These are phyloP conservation scores for Fonsecaea pedrosoi DNA, from an alignment of 2,329 filamentous ascomycete species.

Conservation along the genomic window DNA sequence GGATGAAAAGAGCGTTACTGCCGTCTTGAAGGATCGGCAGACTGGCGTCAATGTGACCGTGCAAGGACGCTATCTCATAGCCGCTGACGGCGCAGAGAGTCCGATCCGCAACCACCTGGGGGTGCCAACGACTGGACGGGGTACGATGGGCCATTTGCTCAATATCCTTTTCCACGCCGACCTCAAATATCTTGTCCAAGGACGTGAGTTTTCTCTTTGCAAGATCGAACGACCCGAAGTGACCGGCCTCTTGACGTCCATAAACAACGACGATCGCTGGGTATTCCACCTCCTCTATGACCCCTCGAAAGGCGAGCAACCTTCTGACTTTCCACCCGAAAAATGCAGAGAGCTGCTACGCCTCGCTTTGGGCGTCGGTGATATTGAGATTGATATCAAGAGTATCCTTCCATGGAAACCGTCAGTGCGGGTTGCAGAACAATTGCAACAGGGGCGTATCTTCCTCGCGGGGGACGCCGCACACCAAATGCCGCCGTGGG, in stretches of 20 bases:
- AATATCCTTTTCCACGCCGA: constrained; percentile 4
- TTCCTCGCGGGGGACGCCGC: constrained; percentile 47
- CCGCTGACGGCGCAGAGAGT: constrained; percentile 46
- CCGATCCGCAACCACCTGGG: not conserved
- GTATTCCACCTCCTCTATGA: constrained; percentile 42
- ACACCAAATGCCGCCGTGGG: constrained; percentile 43
- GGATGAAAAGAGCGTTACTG: constrained; percentile 41
- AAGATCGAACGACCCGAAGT: constrained; percentile 41
- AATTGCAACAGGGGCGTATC: constrained; percentile 40
- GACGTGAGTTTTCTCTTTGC: constrained; percentile 46
- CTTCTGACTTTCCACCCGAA: constrained; percentile 37
- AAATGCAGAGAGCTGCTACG: constrained; percentile 32
- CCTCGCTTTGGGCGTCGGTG: constrained; percentile 41
- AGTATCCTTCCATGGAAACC: constrained; percentile 47
- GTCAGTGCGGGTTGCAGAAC: constrained; percentile 40
- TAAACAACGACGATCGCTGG: constrained; percentile 42
- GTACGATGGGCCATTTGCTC: constrained; percentile 41
- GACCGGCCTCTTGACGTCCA: constrained; percentile 41
- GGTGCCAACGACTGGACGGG: constrained; percentile 40
- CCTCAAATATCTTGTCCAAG: constrained; percentile 35
- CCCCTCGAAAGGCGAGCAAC: constrained; percentile 31
- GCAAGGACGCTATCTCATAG: constrained; percentile 43
- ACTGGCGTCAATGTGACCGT: constrained; percentile 30
- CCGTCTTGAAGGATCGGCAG: constrained; percentile 35
- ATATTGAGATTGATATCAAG: constrained; percentile 45